Base-by-base conservation (phyloP, 2,329 filamentous ascomycete genomes). In the Nothophoma quercina region DNA sequence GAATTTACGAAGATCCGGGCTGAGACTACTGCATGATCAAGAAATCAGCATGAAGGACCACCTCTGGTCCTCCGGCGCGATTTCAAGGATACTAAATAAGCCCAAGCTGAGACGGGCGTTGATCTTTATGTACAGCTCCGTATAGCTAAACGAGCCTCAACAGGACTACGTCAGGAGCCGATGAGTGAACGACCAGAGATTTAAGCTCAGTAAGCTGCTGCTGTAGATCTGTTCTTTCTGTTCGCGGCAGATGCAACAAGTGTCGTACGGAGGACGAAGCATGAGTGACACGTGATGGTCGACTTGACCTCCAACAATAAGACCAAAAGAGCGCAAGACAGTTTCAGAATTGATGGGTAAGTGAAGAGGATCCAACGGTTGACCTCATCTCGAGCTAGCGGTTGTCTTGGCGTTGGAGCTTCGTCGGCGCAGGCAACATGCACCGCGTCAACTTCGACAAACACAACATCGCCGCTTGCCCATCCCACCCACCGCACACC, bases 401-500 rank as follows among this genome's bases (percentile, higher is more conserved):
- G 32, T n/a, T 29, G 38, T 22, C 50, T 47, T 52, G 43, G 50
- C 43, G 33, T 35, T 26, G 26, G 21, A 53, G 50, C 50, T 53
- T 38, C 36, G n/a, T n/a, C 38, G 15, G 25, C 36, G 19, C 30
- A 52, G 50, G 50, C 50, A 52, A 38, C 50, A 42, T 47, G 38
- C 25, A 47, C 50, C 50, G 42, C 50, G 50, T 46, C 38, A 48
- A 53, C 50, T 36, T 29, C 36, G 36, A 46, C 53, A 49, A 42
- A 51, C 48, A 42, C 43, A 50, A 51, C 48, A 51, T 52, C 47
- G 44, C 50, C 42, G 38, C 49, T n/a, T 25, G 33, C 32, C 23
- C 42, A 39, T 46, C 42, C 28, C 22, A 38, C 21, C 40, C 35
- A 45, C 38, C 23, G 45, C 28, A 32, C 28, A 7, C 40, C 23